Percentiles rank a stretch among this genome's conserved stretches.
phyloP scores from a whole-genome alignment of 805 yeast genomes.

The Candida silvatica region DNA sequence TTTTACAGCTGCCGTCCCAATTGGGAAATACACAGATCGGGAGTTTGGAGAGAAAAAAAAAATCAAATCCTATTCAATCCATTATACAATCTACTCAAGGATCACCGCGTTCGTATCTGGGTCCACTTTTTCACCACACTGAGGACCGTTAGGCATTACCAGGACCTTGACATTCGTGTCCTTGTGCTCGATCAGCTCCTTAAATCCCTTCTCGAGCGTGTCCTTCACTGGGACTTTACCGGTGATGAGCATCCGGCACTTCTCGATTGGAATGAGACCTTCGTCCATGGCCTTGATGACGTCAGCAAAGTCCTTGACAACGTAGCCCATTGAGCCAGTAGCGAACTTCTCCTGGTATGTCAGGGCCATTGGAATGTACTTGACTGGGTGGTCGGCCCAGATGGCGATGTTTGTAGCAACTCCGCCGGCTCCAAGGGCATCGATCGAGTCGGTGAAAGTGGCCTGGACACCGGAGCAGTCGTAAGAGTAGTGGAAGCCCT shows the following conservation, averaged over 20 bases:
- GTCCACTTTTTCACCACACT: too few species aligned
- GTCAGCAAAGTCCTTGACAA: conserved; percentile 45
- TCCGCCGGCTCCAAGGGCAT: conserved; percentile 44
- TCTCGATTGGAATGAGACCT: conserved; percentile 36
- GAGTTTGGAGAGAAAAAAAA: too few species aligned
- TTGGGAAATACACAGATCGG: too few species aligned
- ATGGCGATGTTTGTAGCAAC: conserved; percentile 57
- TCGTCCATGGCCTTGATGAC: conserved; percentile 42
- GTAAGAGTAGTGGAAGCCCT: conserved; percentile 40
- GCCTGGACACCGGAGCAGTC: conserved; percentile 49
- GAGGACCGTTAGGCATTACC: conserved; percentile 38
- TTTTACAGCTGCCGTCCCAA: too few species aligned
- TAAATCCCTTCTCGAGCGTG: conserved; percentile 45
- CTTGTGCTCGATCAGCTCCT: conserved; percentile 41
- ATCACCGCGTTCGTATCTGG: too few species aligned
- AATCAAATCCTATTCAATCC: too few species aligned
- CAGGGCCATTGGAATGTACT: conserved; percentile 45
- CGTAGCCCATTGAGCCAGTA: conserved; percentile 57
- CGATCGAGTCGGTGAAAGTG: conserved; percentile 43
- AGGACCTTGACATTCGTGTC: conserved; percentile 47
- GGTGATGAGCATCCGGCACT: conserved; percentile 41
- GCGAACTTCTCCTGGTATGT: conserved; percentile 46
- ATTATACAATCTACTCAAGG: too few species aligned
- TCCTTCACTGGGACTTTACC: conserved; percentile 41
- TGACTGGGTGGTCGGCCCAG: conserved; percentile 46